Evolutionary conservation across 2,329 filamentous ascomycete genomes (phyloP).

Genomic region (Diaporthe helianthi): DNA sequence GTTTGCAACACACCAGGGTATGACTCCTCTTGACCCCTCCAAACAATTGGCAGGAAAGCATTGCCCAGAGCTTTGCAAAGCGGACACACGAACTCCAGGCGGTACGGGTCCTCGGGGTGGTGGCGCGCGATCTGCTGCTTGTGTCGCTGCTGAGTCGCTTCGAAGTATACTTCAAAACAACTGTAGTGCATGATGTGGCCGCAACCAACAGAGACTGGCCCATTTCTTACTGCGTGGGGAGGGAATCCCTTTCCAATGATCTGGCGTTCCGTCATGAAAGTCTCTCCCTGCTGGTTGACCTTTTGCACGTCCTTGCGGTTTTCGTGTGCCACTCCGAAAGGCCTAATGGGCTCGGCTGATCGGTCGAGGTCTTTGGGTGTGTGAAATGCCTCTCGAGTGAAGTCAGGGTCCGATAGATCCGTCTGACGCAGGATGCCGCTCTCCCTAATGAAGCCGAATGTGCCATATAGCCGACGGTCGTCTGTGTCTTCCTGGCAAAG

Average conservation of each 20-base stretch:
- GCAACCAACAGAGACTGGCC: slow-evolving; percentile 88
- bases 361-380: slow-evolving; percentile 84
- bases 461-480: slow-evolving; percentile 87
- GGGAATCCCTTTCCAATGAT: slow-evolving; percentile 90
- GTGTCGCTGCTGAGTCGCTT: slow-evolving; percentile 84
- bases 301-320: slow-evolving; percentile 82
- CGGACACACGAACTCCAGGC: slow-evolving; percentile 93
- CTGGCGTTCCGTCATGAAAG: slow-evolving; percentile 77
- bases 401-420: slow-evolving; percentile 79
- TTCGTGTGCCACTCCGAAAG: slow-evolving; percentile 89
- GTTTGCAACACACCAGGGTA: slow-evolving; percentile 77
- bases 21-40: slow-evolving; percentile 89
- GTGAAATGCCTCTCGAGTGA: slow-evolving; percentile 80
- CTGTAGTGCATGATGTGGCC: slow-evolving; percentile 98
- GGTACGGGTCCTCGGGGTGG: slow-evolving; percentile 81
- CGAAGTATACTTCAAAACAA: slow-evolving; percentile 92
- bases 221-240: slow-evolving; percentile 67
- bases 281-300: slow-evolving; percentile 73
- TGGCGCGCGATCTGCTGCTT: slow-evolving; percentile 92
- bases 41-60: slow-evolving; percentile 91
- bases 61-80: slow-evolving; percentile 97
- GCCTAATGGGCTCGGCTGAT: slow-evolving; percentile 81
- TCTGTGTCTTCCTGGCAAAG: slow-evolving; percentile 96
- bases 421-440: slow-evolving; percentile 89
- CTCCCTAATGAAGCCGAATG: slow-evolving; percentile 87